phyloP scores from a whole-genome alignment of 129 eudicot genomes.

The Kitagawia praeruptora region DNA sequence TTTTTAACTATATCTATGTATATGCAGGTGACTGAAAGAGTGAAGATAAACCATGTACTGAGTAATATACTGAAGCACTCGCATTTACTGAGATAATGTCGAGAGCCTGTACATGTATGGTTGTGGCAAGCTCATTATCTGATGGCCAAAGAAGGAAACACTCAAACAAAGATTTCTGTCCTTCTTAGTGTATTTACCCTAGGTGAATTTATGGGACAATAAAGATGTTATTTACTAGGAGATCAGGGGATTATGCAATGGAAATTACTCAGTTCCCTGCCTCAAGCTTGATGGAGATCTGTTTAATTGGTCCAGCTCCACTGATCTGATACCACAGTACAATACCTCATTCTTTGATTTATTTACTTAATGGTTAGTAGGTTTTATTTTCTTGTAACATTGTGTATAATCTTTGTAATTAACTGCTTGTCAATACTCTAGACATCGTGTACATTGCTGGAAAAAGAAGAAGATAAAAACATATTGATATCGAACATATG shows the following conservation, averaged over 20 bases:
- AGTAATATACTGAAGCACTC: slow-evolving; percentile 60
- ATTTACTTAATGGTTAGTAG: not conserved
- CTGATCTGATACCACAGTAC: not conserved
- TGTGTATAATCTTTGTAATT: not conserved
- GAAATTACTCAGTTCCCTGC: not conserved
- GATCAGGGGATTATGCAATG: not conserved
- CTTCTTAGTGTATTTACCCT: not conserved
- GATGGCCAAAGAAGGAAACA: not conserved
- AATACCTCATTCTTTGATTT: not conserved
- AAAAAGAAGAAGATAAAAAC: too few relatives aligned
- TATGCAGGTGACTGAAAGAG: slow-evolving; percentile 67
- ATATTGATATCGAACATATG: too few relatives aligned
- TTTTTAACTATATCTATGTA: not conserved
- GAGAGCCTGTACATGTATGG: not conserved
- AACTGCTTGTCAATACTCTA: not conserved
- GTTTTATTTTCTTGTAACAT: not conserved
- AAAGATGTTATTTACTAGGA: not conserved
- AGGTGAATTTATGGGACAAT: too few relatives aligned
- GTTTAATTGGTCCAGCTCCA: not conserved
- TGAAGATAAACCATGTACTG: slow-evolving; percentile 41
- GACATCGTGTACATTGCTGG: not conserved
- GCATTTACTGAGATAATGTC: slow-evolving; percentile 51
- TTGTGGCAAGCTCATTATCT: not conserved
- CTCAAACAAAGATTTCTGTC: not conserved
- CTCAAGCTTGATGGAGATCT: not conserved